phyloP scores from a whole-genome alignment of 306 rosid species.

The Styphnolobium japonicum region DNA sequence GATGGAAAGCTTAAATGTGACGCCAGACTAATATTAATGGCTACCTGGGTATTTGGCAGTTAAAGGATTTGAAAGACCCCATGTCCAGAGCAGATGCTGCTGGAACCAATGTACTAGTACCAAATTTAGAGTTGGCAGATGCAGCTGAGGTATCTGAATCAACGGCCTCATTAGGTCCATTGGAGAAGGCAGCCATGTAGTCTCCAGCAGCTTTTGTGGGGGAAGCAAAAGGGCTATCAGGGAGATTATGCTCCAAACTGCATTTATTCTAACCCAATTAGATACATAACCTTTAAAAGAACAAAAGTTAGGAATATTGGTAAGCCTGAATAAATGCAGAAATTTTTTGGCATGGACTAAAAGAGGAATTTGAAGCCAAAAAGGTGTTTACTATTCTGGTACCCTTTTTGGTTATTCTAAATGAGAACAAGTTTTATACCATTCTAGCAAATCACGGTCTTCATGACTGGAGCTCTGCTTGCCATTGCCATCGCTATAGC shows the following conservation, averaged over 20 bases:
- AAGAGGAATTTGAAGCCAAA: constrained; percentile 33
- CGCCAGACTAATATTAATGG: neutral
- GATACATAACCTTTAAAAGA: neutral
- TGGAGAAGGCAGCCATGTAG: constrained; percentile 46
- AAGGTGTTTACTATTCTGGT: constrained; percentile 28
- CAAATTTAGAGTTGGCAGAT: constrained; percentile 48
- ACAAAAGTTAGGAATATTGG: constrained; percentile 9
- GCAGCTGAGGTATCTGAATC: constrained; percentile 45
- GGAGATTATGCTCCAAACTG: constrained; percentile 98
- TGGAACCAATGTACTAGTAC: constrained; percentile 46
- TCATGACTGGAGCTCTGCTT: constrained; percentile 54
- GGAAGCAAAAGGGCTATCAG: constrained; percentile 96
- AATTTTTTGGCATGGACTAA: constrained; percentile 31
- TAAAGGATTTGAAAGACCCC: constrained; percentile 77
- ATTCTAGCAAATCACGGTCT: constrained; percentile 61
- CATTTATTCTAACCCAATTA: constrained; percentile 36
- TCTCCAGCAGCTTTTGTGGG: constrained; percentile 72
- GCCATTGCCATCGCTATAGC: constrained; percentile 36
- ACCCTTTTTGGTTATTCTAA: constrained; percentile 23
- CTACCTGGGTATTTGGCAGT: constrained; percentile 96
- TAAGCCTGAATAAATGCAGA: constrained; percentile 29
- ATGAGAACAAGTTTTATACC: constrained; percentile 43
- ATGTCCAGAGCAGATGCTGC: constrained; percentile 62
- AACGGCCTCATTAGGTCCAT: constrained; percentile 43
- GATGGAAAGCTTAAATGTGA: neutral